Conservation (phyloP, 2,329 filamentous ascomycete species). For the Pleoardoris graminearum region DNA sequence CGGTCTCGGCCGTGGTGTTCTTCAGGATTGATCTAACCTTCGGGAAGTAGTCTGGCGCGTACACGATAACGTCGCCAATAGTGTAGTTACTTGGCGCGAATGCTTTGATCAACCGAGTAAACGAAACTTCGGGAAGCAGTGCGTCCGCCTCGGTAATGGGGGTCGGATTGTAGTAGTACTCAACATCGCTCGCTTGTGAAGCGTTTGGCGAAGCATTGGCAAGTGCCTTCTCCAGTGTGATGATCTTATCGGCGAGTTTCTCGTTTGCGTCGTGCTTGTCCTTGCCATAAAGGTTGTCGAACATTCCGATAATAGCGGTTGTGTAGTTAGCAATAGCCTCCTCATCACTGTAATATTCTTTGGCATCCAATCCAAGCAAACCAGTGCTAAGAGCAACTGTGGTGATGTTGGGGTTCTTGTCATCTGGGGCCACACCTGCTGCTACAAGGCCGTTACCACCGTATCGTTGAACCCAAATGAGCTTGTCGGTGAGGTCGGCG, state of each 20-base stretch:
- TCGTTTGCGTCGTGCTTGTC: constrained; percentile 7
- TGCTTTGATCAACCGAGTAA: constrained; percentile 55
- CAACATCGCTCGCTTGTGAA: constrained; percentile 61
- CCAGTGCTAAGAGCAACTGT: constrained; percentile 52
- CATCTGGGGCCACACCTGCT: background rate
- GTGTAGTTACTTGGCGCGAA: constrained; percentile 57
- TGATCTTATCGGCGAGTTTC: constrained; percentile 9
- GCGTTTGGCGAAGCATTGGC: constrained; percentile 60
- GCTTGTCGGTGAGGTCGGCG: constrained; percentile 45
- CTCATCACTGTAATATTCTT: constrained; percentile 28
- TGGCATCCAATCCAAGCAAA: constrained; percentile 42
- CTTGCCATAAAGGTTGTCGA: constrained; percentile 4
- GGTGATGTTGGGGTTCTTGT: constrained; percentile 23
- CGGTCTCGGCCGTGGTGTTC: constrained; percentile 55
- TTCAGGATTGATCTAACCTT: constrained; percentile 59
- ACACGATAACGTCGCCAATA: constrained; percentile 58
- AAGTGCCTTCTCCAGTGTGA: constrained; percentile 61
- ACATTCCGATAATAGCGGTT: constrained; percentile 23
- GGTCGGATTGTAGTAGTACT: constrained; percentile 66
- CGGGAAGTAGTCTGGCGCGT: constrained; percentile 62
- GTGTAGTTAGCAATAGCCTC: constrained; percentile 29
- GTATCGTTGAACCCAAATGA: constrained; percentile 50
- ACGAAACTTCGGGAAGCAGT: constrained; percentile 58
- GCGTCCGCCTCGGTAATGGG: constrained; percentile 57
- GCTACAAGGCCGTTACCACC: constrained; percentile 24